Percentiles rank a stretch among this genome's conserved stretches.
These are phyloP conservation scores for Suillus fuscotomentosus DNA, from an alignment of 768 basidiomycete genomes.

Conservation along the genomic window DNA sequence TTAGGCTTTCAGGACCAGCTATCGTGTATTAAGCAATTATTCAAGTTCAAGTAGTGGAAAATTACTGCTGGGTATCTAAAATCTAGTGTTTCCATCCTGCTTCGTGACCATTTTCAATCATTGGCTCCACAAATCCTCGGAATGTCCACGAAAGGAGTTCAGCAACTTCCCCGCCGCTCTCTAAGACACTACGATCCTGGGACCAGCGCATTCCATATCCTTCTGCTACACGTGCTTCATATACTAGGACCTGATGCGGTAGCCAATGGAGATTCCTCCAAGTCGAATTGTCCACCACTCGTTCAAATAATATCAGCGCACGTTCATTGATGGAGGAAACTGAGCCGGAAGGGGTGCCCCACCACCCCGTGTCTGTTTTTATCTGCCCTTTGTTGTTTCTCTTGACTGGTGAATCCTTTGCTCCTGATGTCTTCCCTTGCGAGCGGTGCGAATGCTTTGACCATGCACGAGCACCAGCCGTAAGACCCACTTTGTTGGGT, in stretches of 20 bases:
- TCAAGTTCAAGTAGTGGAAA: neutral
- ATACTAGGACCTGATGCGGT: slow-evolving; percentile 59
- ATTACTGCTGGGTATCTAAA: neutral
- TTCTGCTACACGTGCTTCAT: slow-evolving; percentile 55
- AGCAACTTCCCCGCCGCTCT: slow-evolving; percentile 7
- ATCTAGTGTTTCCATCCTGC: slow-evolving; percentile 54
- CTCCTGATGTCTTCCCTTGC: slow-evolving; percentile 1
- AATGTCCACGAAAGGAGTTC: slow-evolving; percentile 45
- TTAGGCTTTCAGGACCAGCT: neutral
- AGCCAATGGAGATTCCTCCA: slow-evolving; percentile 71
- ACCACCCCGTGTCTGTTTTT: slow-evolving; percentile 45
- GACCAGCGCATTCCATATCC: slow-evolving; percentile 74
- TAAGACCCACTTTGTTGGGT: slow-evolving; percentile 51
- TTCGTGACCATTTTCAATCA: slow-evolving; percentile 68
- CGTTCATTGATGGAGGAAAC: slow-evolving; percentile 51
- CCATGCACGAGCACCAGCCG: slow-evolving; percentile 63
- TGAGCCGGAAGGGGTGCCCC: slow-evolving; percentile 57
- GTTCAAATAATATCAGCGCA: slow-evolving; percentile 51
- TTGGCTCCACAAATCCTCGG: slow-evolving; percentile 65
- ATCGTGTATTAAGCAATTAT: neutral
- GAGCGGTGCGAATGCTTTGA: slow-evolving; percentile 65
- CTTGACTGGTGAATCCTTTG: neutral
- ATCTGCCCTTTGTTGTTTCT: slow-evolving; percentile 16
- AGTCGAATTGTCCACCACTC: slow-evolving; percentile 47
- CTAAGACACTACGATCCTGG: slow-evolving; percentile 37